phyloP scores from a whole-genome alignment of 257 asterid species.

The Nicotiana sylvestris region DNA sequence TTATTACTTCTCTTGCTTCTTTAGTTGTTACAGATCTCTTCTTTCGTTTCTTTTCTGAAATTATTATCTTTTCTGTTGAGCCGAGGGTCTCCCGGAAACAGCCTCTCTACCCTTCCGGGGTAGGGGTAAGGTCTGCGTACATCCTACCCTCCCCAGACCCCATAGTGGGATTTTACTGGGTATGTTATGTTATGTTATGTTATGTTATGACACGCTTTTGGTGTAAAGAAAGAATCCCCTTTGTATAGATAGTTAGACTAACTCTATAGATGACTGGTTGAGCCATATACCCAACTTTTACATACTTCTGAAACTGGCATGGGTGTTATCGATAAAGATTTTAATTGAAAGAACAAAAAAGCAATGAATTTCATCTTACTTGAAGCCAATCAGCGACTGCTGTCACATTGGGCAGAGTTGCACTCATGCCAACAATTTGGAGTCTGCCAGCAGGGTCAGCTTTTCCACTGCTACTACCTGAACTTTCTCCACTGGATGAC shows the following conservation, averaged over 20 bases:
- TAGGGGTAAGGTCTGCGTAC: too few species aligned
- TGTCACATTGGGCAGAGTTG: constrained; percentile 91
- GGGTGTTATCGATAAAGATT: background rate
- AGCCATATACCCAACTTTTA: background rate
- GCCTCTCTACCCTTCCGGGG: too few species aligned
- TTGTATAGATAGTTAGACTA: background rate
- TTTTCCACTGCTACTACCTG: constrained; percentile 75
- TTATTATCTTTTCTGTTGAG: too few species aligned
- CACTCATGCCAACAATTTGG: constrained; percentile 99
- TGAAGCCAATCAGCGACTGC: constrained; percentile 97
- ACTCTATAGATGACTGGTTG: background rate
- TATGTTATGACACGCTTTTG: background rate
- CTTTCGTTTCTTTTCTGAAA: too few species aligned
- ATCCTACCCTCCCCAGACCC: too few species aligned
- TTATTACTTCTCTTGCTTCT: too few species aligned
- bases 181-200: too few species aligned
- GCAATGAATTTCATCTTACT: constrained; percentile 27
- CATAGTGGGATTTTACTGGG: too few species aligned
- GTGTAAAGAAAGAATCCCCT: background rate
- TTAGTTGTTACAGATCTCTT: too few species aligned
- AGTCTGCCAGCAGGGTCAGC: constrained; percentile 76
- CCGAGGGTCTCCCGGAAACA: too few species aligned
- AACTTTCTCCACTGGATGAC: constrained; percentile 88
- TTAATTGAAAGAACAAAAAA: background rate
- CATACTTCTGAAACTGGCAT: background rate